Percentiles rank a stretch among this genome's conserved stretches.
These are phyloP conservation scores for Cardamine occulta DNA, from an alignment of 345 rosid species.

Conservation along the genomic window DNA sequence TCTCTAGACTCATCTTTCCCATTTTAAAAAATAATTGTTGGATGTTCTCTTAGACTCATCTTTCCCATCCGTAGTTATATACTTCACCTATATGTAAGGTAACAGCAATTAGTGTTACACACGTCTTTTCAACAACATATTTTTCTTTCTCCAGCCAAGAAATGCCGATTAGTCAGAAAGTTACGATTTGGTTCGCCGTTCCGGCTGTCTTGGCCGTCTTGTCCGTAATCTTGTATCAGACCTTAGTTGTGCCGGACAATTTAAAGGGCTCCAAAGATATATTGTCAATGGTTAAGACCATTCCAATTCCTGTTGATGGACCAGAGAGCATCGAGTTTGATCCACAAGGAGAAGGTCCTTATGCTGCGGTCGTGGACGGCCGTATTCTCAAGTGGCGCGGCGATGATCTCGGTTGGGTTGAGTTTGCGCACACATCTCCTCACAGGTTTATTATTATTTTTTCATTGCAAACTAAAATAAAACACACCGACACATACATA, in stretches of 20 bases:
- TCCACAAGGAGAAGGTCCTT: slow-evolving; percentile 44
- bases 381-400: slow-evolving; percentile 47
- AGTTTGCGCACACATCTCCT: slow-evolving; percentile 61
- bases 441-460: slow-evolving; percentile 44
- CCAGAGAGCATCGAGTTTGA: slow-evolving; percentile 46
- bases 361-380: slow-evolving; percentile 37
- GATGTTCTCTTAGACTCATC: no score
- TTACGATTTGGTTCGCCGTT: slow-evolving; percentile 14
- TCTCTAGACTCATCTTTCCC: neutral
- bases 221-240: neutral
- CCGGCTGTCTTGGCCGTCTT: slow-evolving; percentile 26
- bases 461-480: neutral
- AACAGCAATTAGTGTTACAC: neutral
- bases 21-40: neutral
- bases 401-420: slow-evolving; percentile 53
- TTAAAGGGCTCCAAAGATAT: slow-evolving; percentile 19
- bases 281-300: slow-evolving; percentile 33
- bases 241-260: neutral
- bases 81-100: neutral
- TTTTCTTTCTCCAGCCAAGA: neutral
- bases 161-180: slow-evolving; percentile 23
- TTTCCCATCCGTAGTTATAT: no score
- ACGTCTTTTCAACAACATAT: slow-evolving; percentile 3
- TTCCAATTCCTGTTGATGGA: slow-evolving; percentile 36
- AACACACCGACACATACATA: neutral